phyloP scores from a whole-genome alignment of 768 basidiomycete genomes.

The Mycena albidolilacea region DNA sequence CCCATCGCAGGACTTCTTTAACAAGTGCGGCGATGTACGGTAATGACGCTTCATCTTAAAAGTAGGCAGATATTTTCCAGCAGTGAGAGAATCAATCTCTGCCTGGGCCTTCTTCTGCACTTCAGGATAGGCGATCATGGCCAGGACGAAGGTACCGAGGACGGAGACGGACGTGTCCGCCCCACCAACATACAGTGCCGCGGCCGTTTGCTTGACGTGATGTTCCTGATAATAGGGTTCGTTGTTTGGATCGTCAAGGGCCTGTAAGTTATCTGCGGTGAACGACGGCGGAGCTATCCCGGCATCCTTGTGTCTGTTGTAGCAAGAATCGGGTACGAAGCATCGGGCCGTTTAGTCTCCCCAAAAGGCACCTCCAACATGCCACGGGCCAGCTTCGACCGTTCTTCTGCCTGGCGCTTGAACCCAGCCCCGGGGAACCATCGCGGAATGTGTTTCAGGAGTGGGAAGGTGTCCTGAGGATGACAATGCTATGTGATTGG shows the following conservation, averaged over 20 bases:
- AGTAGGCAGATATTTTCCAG: too few relatives aligned
- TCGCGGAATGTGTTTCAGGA: constrained; percentile 43
- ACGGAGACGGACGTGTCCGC: constrained; percentile 19
- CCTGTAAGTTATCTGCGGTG: constrained; percentile 10
- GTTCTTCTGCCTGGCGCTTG: constrained; percentile 57
- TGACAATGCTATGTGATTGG: background rate
- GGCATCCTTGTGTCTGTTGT: constrained; percentile 5
- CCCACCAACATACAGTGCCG: background rate
- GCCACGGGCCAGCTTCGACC: constrained; percentile 50
- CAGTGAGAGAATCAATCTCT: constrained; percentile 33
- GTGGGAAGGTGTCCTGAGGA: constrained; percentile 1
- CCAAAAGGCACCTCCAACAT: constrained; percentile 55
- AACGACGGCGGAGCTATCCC: constrained; percentile 8
- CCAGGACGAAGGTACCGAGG: constrained; percentile 44
- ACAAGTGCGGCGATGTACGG: too few relatives aligned
- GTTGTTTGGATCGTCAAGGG: constrained; percentile 1
- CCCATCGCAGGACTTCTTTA: too few relatives aligned
- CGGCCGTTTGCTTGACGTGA: constrained; percentile 2
- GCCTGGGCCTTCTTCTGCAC: constrained; percentile 47
- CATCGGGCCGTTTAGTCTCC: constrained; percentile 43
- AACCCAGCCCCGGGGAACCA: constrained; percentile 54
- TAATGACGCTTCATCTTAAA: too few relatives aligned
- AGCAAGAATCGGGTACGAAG: background rate
- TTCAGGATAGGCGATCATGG: constrained; percentile 48
- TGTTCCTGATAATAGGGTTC: constrained; percentile 13